Evolutionary conservation across 1,284 basidiomycete species (phyloP).

Genomic region (Lignosus rhinocerotis): DNA sequence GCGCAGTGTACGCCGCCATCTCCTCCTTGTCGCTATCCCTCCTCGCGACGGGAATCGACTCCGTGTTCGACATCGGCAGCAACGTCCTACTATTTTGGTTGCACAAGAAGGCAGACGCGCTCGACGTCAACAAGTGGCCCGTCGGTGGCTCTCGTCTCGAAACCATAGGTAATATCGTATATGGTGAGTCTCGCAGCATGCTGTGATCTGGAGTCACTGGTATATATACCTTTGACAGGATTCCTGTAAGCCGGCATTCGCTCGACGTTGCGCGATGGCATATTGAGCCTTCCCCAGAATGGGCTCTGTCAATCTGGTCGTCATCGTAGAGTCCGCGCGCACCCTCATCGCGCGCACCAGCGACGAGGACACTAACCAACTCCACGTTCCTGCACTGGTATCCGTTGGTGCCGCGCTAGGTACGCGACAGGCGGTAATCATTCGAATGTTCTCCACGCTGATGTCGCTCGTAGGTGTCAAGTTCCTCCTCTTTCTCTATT

Average conservation of each 20-base stretch:
- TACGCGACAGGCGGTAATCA: constrained; percentile 30
- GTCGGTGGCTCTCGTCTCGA: constrained; percentile 89
- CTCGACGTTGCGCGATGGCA: neutral
- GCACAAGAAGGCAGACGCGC: constrained; percentile 69
- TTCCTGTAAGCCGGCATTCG: constrained; percentile 53
- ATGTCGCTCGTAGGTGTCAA: constrained; percentile 67
- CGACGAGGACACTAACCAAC: constrained; percentile 56
- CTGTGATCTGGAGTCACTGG: constrained; percentile 3
- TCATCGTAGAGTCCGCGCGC: constrained; percentile 83
- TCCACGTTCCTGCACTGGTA: constrained; percentile 82
- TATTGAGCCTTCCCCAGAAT: constrained; percentile 51
- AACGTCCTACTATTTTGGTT: constrained; percentile 86
- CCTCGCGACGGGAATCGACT: constrained; percentile 88
- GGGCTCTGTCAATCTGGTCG: constrained; percentile 82
- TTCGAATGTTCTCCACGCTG: neutral
- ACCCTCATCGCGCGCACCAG: constrained; percentile 62
- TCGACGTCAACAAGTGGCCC: constrained; percentile 89
- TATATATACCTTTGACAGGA: constrained; percentile 45
- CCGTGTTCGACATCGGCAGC: constrained; percentile 89
- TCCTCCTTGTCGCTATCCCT: constrained; percentile 85
- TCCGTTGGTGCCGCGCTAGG: constrained; percentile 83
- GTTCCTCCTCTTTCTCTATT: constrained; percentile 85
- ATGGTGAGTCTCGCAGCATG: constrained; percentile 50
- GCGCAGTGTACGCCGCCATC: constrained; percentile 83
- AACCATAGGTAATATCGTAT: constrained; percentile 90